Conservation (phyloP, 1,139 yeast species). For the Candida gigantensis region DNA sequence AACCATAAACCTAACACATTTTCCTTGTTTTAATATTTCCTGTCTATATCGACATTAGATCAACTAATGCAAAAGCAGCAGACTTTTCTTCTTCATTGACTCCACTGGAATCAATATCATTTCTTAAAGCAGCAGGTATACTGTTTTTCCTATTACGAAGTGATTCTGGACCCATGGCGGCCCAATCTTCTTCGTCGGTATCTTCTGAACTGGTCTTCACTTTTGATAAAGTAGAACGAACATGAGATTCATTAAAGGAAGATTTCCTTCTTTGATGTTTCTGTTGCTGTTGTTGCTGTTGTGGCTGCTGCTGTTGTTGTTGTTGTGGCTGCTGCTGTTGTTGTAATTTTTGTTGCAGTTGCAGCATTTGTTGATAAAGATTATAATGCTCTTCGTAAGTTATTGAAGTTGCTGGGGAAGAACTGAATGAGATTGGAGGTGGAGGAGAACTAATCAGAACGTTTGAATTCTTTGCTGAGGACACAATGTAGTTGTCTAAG, state of each 20-base stretch:
- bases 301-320: no score
- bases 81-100: constrained; percentile 43
- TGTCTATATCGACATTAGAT: constrained; percentile 33
- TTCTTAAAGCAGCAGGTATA: constrained; percentile 10
- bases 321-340: no score
- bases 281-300: constrained; percentile 21
- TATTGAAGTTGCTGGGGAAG: constrained; percentile 17
- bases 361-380: constrained; percentile 1
- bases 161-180: constrained; percentile 74
- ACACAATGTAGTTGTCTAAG: constrained; percentile 43
- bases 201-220: constrained; percentile 22
- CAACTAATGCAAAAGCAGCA: constrained; percentile 66
- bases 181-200: constrained; percentile 97
- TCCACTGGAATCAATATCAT: constrained; percentile 7
- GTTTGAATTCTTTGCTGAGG: constrained; percentile 41
- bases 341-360: constrained; percentile 7
- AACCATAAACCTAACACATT: no score
- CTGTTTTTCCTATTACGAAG: constrained; percentile 36
- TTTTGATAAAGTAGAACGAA: constrained; percentile 39
- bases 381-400: constrained; percentile 6
- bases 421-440: constrained; percentile 23
- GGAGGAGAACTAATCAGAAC: constrained; percentile 42
- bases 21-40: no score
- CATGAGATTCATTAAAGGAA: constrained; percentile 47
- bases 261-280: constrained; percentile 35